Evolutionary conservation across 306 rosid species (phyloP), one percentile per base, ranked within the genome.

Genomic region (Ceratonia siliqua): DNA sequence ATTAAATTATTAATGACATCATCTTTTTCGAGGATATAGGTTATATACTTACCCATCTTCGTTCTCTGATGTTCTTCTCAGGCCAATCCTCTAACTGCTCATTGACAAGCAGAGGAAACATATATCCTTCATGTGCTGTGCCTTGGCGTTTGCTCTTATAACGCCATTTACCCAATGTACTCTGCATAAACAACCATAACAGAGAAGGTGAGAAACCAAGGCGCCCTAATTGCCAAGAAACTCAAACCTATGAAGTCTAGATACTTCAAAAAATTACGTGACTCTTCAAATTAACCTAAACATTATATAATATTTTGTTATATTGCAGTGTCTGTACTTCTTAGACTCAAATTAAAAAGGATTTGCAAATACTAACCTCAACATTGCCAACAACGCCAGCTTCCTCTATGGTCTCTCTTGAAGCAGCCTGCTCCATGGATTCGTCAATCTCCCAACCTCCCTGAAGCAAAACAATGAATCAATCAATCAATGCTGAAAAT

Each of bases 361-460:
- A 39, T 17, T 17, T 61, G 11, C n/a, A 67, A 62, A 71, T 56
- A 77, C 89, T 76, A 18, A 90, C 96, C 79, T 82, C 72, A 35
- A 90, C 77, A 14, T 46, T 17, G 68, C 96, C 96, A 8, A 22
- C 38, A 17, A 90, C 90, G 0, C 96, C 96, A 25, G 96, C 96
- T 83, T 90, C 96, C 79, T 88, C 96, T 0, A 84, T 20, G 9
- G 89, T 86, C 73, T 90, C 96, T 64, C 96, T 84, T 52, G 21
- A 59, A 56, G 96, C 96, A 5, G 96, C 96, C n/a, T 71, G 78
- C 70, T 82, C 89, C 55, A 71, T 88, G 4, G 88, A 76, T 66
- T 90, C 96, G 35, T 88, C 92, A 10, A 6, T 18, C 76, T 90
- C 96, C 96, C 96, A 90, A 62, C 96, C 96, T 38, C 96, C 92